These are phyloP conservation scores for Colletotrichum liriopes DNA, from an alignment of 2,329 filamentous ascomycete genomes.

Conservation along the genomic window DNA sequence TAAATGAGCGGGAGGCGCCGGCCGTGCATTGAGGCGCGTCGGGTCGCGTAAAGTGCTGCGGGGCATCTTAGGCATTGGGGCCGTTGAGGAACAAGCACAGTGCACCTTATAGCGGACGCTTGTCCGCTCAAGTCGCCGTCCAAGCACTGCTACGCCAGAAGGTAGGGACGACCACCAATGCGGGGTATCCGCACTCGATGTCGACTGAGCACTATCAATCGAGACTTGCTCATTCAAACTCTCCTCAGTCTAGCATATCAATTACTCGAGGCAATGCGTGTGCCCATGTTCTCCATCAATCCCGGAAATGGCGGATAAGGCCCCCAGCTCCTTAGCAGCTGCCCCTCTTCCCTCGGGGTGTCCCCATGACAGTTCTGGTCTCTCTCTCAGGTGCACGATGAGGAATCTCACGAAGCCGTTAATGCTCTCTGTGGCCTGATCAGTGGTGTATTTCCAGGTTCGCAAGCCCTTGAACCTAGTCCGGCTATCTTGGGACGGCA, in stretches of 20 bases:
- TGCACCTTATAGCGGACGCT: background rate
- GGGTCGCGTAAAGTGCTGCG: conserved; percentile 21
- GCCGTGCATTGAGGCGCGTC: conserved; percentile 4
- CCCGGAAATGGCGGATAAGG: conserved; percentile 7
- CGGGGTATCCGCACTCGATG: background rate
- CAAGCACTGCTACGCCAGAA: background rate
- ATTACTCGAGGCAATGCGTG: background rate
- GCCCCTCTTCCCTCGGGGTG: too few relatives aligned
- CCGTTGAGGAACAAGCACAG: background rate
- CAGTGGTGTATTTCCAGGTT: background rate
- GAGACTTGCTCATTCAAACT: background rate
- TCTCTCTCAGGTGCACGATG: background rate
- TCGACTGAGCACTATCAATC: background rate
- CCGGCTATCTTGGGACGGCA: conserved; percentile 8
- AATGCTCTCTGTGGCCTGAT: conserved; percentile 1
- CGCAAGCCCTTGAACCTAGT: background rate
- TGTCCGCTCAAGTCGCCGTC: background rate
- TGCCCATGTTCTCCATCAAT: background rate
- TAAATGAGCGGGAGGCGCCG: background rate
- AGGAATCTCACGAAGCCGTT: conserved; percentile 12
- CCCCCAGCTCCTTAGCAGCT: conserved; percentile 3
- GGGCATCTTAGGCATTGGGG: conserved; percentile 1
- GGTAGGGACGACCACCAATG: background rate
- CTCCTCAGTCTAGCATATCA: background rate
- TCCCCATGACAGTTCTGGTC: too few relatives aligned